Evolutionary conservation across 805 yeast genomes (phyloP), one percentile per base, ranked within the genome.

Genomic region (Candida broadrunensis): DNA sequence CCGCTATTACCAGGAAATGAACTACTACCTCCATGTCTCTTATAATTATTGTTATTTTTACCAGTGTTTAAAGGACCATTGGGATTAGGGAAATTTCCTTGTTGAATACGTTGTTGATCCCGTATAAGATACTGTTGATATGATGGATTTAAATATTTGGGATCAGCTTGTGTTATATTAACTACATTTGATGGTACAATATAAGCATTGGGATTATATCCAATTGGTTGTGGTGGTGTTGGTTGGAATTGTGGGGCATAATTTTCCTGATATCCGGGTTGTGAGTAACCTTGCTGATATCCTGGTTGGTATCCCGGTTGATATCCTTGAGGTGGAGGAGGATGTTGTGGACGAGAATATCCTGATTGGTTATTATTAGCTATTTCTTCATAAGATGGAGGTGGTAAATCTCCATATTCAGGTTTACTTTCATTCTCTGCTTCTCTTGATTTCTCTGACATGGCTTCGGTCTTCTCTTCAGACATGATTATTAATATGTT

Each of bases 1-100:
- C 69, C 70, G 18, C 59, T 38, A 16, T 58, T 47, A 1, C 75
- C 75, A 1, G 75, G 73, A 38, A 69, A 69, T 3, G 54, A 54
- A 5, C 56, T 46, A 3, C 69, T 63, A 1, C 69, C 67, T 13
- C 52, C 49, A 30, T 42, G 46, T 11, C 40, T 36, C 11, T 38
- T 46, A 11, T 45, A 42, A 30, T 49, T 48, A 18, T 46, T 46
- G n/a, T 53, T 55, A 18, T 47, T 47, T 13, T 53, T 55, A 19
- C 72, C 60, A 16, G 47, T 47, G 15, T 49, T 48, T 45, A 67
- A 56, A 7, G 72, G 72, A 3, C 70, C 70, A 2, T 71, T 67
- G 21, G 58, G 55, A 34, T 57, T 51, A 2, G 72, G 72, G 20
- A 42, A 52, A 41, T 65, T 57, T 1, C 72, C 73, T 12, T 54